Evolutionary conservation across 371 early-diverging fungal genomes (phyloP).

Genomic region (Mucor racemosus): DNA sequence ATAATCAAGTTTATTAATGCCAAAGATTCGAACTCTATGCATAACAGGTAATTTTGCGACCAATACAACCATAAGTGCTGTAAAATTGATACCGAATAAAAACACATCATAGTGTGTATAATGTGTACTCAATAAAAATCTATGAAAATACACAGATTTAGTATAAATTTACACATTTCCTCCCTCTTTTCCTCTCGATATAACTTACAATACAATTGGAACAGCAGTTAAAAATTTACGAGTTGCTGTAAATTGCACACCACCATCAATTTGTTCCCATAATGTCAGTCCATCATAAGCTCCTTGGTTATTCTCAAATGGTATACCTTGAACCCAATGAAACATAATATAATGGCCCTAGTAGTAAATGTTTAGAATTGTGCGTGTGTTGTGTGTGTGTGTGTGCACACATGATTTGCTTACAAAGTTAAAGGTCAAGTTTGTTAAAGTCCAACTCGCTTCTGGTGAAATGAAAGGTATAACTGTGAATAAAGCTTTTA

Average conservation of each 20-base stretch:
- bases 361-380: background rate
- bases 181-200: background rate
- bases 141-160: constrained; percentile 36
- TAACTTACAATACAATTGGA: constrained; percentile 88
- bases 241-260: constrained; percentile 93
- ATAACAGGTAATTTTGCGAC: constrained; percentile 93
- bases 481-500: constrained; percentile 83
- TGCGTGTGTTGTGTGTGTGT: background rate
- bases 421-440: constrained; percentile 89
- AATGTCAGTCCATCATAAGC: constrained; percentile 91
- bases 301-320: constrained; percentile 93
- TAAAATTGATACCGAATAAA: constrained; percentile 85
- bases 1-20: constrained; percentile 64
- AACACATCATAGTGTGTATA: constrained; percentile 91
- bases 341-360: constrained; percentile 94
- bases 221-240: constrained; percentile 92
- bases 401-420: constrained; percentile 22
- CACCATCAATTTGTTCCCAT: constrained; percentile 98
- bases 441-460: constrained; percentile 95
- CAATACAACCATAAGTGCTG: constrained; percentile 80
- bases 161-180: background rate
- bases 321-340: constrained; percentile 93
- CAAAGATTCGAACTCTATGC: constrained; percentile 94
- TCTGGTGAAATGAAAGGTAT: constrained; percentile 91
- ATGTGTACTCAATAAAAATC: constrained; percentile 92